Base-by-base conservation (phyloP, 1,139 yeast species). In the Yamadazyma diddensiae region DNA sequence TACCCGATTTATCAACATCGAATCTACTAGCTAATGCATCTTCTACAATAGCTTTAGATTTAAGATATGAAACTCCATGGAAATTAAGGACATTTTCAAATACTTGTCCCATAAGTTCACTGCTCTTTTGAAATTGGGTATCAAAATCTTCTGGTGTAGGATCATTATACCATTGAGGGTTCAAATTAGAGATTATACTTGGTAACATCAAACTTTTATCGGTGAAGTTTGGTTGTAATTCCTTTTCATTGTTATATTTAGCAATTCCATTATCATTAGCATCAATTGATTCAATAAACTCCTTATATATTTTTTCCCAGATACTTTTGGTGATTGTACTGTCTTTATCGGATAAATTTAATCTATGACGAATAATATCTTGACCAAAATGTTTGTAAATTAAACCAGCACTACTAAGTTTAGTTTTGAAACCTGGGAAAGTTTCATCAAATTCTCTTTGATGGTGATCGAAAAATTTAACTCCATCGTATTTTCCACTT, bases 211-310 rank as follows among this genome's bases (percentile, higher is more conserved):
- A 82, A 49, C 57, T 54, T 34, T 48, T 62, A 38, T 60, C 66
- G 31, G 49, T 55, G 42, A 58, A 62, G 35, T 52, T 60, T 33
- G 49, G 49, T 11, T 53, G 54, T 21, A 72, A 66, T 7, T 73
- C 73, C 13, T 30, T 26, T n/a, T 27, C 32, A 34, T 66, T 52
- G 47, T 82, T 73, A 50, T 80, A 87, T 49, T 84, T 82, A 51
- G 73, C 72, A 40, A 92, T 77, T 50, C 99, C 99, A 52, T 92
- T 92, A 57, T 92, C 99, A 52, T 88, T 87, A 36, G 97, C 98
- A 62, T 92, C 99, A 33, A 92, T 72, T 15, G 95, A 81, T 57
- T 90, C 98, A 39, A 92, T 68, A 50, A 92, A 88, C 44, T 84
- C 94, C 42, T 77, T 75, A 66, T 92, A 92, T 11, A 90, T 68